Evolutionary conservation across 208 protist genomes (phyloP), one percentile per base, ranked within the genome.

Genomic region (Zelonia costaricensis): DNA sequence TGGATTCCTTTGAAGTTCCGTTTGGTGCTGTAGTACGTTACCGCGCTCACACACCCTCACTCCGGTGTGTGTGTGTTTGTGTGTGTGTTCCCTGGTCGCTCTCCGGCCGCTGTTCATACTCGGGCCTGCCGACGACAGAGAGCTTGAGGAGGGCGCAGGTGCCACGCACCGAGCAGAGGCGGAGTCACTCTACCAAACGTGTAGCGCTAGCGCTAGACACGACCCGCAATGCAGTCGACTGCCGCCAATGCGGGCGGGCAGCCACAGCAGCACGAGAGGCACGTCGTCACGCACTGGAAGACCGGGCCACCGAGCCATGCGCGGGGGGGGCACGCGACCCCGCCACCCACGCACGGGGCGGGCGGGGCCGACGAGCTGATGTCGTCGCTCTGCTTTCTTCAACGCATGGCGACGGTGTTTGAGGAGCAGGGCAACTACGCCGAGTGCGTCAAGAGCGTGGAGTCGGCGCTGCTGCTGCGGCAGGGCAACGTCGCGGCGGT

Each of bases 381-480:
- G 2, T 72, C 57, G 9, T 78, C 82, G 8, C 47, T 91, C 13
- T 68, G 66, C 35, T 95, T 95, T 60, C 59, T 95, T 1, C 49
- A 84, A 16, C 62, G 78, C 23, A 85, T 92, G 75, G 51, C 80
- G 12, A 38, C 58, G 7, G 63, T 66, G 35, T 81, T 95, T 15
- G 82, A 87, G 40, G 54, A 80, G 16, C 74, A 92, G 16, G 85
- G 82, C 6, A 95, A 95, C 66, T 51, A 79, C 36, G 55, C 73
- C 5, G 90, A 95, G 64, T 85, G 77, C 39, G 63, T 93, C 20
- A 88, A 89, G 52, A 86, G 86, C 35, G 68, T 72, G 0, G 86
- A 95, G 63, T 80, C 86, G 15, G 86, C 83, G 30, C 64, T 95
- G 47, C 46, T 95, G 38, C 69, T 91, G 25, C 82, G 83, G 0